Evolutionary conservation across 192 early-diverging fungal species (phyloP), one percentile per base, ranked within the genome.

Genomic region (Cetraspora pellucida): DNA sequence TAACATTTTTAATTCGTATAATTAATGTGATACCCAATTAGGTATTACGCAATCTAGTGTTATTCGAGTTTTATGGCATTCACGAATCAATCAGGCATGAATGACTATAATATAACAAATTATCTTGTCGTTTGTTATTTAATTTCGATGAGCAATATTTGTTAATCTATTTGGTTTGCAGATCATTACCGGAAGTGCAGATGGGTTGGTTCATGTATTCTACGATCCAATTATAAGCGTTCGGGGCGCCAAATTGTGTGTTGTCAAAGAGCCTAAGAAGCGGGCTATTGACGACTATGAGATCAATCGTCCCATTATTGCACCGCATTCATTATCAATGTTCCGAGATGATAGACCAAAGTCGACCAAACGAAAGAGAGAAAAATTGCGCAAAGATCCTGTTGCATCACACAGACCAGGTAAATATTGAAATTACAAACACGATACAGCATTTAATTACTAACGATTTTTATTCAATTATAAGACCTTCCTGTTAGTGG

Each of bases 301-400:
- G 70, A 84, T 87, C 14, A 80, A 88, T 72, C 88, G 94, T 28
- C 87, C 89, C 2, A 96, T 96, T 74, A 90, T 95, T 79, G 95
- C 91, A 2, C 96, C 96, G 5, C 92, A 97, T 76, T 92, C 96
- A 0, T 85, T 97, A 23, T 91, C 94, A 25, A 87, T 96, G 90
- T 97, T 94, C 84, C 88, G 89, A 31, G 92, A 95, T 60, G 92
- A 95, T 31, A 79, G 84, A 37, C 81, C 87, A 0, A 83, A 78
- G 70, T 81, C 77, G 10, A 85, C 86, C 17, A 96, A 96, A 83
- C 88, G 94, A 23, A 88, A 92, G 55, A 77, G 83, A 61, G 90
- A 93, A 67, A 95, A 91, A 78, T 70, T 89, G 44, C 90, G 94
- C 23, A 82, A 81, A 28, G 93, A 95, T 72, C 90, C 92, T 1